Percentiles rank a stretch among this genome's conserved stretches.
Evolutionary conservation across 441 rosid species (phyloP).

Genomic region (Omphalea diandra): DNA sequence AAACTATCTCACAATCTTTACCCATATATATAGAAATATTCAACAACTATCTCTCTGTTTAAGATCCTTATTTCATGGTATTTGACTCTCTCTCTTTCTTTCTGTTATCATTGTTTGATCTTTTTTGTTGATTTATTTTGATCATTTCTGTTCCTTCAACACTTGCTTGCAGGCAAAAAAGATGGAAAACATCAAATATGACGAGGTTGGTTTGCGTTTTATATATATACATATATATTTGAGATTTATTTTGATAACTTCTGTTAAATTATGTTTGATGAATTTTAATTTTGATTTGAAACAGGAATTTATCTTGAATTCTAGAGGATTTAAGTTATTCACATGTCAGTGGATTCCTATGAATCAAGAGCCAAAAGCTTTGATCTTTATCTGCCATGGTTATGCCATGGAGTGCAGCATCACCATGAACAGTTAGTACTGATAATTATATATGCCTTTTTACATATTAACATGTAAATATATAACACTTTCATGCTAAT

Average conservation of each 20-base stretch:
- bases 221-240: neutral
- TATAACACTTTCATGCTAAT: neutral
- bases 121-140: neutral
- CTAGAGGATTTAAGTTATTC: slow-evolving; percentile 56
- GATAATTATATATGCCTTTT: neutral
- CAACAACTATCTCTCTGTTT: neutral
- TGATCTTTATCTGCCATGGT: slow-evolving; percentile 85
- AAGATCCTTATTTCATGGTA: neutral
- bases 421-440: slow-evolving; percentile 72
- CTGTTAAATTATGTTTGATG: neutral
- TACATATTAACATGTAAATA: neutral
- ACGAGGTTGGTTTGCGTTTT: slow-evolving; percentile 32
- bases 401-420: slow-evolving; percentile 96
- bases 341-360: slow-evolving; percentile 72
- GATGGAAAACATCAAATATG: slow-evolving; percentile 27
- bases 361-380: slow-evolving; percentile 54
- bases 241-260: neutral
- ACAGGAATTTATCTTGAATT: slow-evolving; percentile 51
- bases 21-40: no score
- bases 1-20: no score
- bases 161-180: slow-evolving; percentile 38
- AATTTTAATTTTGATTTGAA: neutral
- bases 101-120: neutral
- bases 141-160: neutral
- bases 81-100: neutral